Percentiles rank a stretch among this genome's conserved stretches.
Conservation (phyloP, 345 rosid species). For the Mercurialis annua region DNA sequence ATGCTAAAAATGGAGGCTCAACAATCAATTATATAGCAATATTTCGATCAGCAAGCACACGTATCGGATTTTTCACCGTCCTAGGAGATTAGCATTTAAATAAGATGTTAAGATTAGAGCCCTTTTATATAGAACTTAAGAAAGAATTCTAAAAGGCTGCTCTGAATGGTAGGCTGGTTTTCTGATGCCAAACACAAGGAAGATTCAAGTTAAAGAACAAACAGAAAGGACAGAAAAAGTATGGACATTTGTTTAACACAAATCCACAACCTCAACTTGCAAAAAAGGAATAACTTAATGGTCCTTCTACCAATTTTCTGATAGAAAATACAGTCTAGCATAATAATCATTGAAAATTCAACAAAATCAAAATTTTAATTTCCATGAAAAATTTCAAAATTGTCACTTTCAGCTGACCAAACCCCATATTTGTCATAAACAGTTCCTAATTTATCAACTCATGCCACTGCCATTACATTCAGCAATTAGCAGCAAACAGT, state of each 20-base stretch:
- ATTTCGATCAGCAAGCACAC: slow-evolving; percentile 22
- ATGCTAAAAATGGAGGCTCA: slow-evolving; percentile 9
- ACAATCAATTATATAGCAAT: background rate
- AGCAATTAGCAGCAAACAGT: slow-evolving; percentile 23
- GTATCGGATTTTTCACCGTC: slow-evolving; percentile 20
- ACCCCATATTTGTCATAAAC: slow-evolving; percentile 7
- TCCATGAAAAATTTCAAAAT: slow-evolving; percentile 22
- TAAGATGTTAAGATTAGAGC: slow-evolving; percentile 20
- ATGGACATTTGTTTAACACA: slow-evolving; percentile 40
- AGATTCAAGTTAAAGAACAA: slow-evolving; percentile 39
- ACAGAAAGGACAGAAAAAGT: slow-evolving; percentile 43
- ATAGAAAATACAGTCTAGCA: slow-evolving; percentile 19
- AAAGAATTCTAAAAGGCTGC: slow-evolving; percentile 14
- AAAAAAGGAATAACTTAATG: slow-evolving; percentile 25
- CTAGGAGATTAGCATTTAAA: slow-evolving; percentile 36
- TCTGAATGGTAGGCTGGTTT: slow-evolving; percentile 23
- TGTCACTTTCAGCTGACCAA: slow-evolving; percentile 39
- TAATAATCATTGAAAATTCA: slow-evolving; percentile 29
- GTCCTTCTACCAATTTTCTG: slow-evolving; percentile 24
- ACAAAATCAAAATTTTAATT: slow-evolving; percentile 4
- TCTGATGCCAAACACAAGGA: slow-evolving; percentile 39
- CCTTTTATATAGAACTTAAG: background rate
- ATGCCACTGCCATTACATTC: slow-evolving; percentile 42
- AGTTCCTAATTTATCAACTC: slow-evolving; percentile 10
- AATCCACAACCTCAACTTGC: slow-evolving; percentile 67